A percentile compares a stretch with the other conserved stretches of the same genome.
phyloP scores from a whole-genome alignment of 257 asterid genomes.

The Ajuga chamaepitys region DNA sequence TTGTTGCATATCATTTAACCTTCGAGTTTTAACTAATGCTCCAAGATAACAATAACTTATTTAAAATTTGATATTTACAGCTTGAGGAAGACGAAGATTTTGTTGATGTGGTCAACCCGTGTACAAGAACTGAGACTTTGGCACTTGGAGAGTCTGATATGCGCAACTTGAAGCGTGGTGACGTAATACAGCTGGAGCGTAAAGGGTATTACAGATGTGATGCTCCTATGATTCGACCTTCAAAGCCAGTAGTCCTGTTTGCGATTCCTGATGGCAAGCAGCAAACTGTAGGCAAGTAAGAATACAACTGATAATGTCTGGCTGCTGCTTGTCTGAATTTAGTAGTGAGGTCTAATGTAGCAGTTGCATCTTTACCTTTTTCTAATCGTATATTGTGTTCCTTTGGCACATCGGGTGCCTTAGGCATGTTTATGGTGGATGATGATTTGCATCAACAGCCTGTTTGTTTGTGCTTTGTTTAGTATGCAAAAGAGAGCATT shows the following conservation, averaged over 20 bases:
- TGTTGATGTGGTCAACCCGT: constrained; percentile 63
- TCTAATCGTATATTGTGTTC: background rate
- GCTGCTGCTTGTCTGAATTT: background rate
- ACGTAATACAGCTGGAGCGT: constrained; percentile 79
- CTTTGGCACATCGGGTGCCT: background rate
- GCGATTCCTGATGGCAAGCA: constrained; percentile 94
- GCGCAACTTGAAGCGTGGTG: constrained; percentile 82
- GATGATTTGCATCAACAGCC: background rate
- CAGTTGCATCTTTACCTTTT: background rate
- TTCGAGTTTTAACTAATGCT: background rate
- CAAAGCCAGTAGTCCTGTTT: constrained; percentile 61
- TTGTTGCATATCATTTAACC: background rate
- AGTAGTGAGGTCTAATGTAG: background rate
- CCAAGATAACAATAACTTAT: background rate
- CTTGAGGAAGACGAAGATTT: constrained; percentile 91
- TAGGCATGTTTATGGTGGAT: background rate
- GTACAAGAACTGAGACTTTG: constrained; percentile 55
- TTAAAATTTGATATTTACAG: constrained; percentile 30
- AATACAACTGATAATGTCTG: background rate
- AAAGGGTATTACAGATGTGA: constrained; percentile 92
- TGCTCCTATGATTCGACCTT: constrained; percentile 55
- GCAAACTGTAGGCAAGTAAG: constrained; percentile 54
- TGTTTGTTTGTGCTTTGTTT: background rate
- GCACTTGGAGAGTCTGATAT: constrained; percentile 84
- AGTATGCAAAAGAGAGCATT: background rate